phyloP scores from a whole-genome alignment of 257 asterid genomes.

The Hygrophila difformis region DNA sequence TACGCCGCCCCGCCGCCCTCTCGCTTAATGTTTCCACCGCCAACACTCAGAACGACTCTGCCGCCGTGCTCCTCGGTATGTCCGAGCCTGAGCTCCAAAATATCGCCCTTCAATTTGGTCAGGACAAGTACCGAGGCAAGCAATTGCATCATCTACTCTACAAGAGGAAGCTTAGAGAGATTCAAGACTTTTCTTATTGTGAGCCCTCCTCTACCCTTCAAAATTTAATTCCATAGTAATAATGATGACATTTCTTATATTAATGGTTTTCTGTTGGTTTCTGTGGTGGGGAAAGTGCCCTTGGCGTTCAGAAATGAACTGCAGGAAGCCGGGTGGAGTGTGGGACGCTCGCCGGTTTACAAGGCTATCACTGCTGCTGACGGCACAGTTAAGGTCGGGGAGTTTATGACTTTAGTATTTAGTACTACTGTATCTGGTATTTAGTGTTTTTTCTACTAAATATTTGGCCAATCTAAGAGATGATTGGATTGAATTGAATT shows the following conservation, averaged over 20 bases:
- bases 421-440: no score
- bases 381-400: slow-evolving; percentile 85
- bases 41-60: no score
- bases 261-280: background rate
- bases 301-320: slow-evolving; percentile 70
- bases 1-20: no score
- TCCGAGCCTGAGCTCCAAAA: no score
- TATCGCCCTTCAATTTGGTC: no score
- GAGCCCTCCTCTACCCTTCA: no score
- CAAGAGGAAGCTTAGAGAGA: slow-evolving; percentile 69
- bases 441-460: background rate
- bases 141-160: slow-evolving; percentile 80
- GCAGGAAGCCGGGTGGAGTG: slow-evolving; percentile 79
- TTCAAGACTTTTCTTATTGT: slow-evolving; percentile 71
- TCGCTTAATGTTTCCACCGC: no score
- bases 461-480: no score
- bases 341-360: slow-evolving; percentile 69
- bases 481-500: no score
- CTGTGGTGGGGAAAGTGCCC: slow-evolving; percentile 49
- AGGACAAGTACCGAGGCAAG: slow-evolving; percentile 84
- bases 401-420: slow-evolving; percentile 6
- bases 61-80: no score
- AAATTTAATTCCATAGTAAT: no score
- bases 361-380: slow-evolving; percentile 66
- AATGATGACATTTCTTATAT: no score